Evolutionary conservation across 805 yeast genomes (phyloP).

Genomic region (Lipomyces orientalis): DNA sequence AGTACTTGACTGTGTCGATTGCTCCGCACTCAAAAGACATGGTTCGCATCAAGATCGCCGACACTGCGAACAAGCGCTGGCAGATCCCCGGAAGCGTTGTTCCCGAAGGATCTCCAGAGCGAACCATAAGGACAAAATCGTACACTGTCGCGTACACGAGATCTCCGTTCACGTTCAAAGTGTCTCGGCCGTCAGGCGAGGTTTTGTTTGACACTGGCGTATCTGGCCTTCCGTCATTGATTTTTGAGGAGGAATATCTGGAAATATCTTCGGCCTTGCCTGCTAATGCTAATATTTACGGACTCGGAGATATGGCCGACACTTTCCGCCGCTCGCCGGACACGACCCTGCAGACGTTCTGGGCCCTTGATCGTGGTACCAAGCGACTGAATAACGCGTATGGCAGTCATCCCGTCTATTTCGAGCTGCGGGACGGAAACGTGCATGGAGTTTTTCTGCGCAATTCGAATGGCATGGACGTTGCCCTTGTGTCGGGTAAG

Average conservation of each 20-base stretch:
- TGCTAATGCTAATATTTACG: conserved; percentile 3
- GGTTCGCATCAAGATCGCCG: conserved; percentile 7
- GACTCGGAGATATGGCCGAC: conserved; percentile 4
- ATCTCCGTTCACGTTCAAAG: conserved; percentile 5
- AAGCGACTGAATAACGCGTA: conserved; percentile 45
- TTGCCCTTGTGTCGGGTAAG: conserved; percentile 41
- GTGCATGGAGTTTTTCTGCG: conserved; percentile 47
- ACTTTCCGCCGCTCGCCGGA: conserved; percentile 5
- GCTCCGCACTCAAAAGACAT: background rate
- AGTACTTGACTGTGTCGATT: background rate
- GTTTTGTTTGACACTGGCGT: conserved; percentile 1
- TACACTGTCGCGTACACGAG: conserved; percentile 1
- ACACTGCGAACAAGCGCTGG: conserved; percentile 1
- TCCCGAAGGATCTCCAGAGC: background rate
- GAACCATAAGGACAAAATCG: background rate
- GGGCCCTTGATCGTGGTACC: conserved; percentile 40
- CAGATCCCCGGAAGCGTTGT: conserved; percentile 1
- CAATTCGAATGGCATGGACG: conserved; percentile 46
- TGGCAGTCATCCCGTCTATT: conserved; percentile 47
- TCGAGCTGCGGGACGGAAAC: conserved; percentile 42
- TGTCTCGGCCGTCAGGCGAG: conserved; percentile 5
- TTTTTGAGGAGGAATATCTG: conserved; percentile 4
- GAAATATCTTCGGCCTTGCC: conserved; percentile 5
- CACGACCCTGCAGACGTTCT: conserved; percentile 39
- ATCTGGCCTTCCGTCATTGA: conserved; percentile 8